A percentile compares a stretch with the other conserved stretches of the same genome.
phyloP scores from a whole-genome alignment of 2,329 filamentous ascomycete genomes.

The Lasiodiplodia sp. region DNA sequence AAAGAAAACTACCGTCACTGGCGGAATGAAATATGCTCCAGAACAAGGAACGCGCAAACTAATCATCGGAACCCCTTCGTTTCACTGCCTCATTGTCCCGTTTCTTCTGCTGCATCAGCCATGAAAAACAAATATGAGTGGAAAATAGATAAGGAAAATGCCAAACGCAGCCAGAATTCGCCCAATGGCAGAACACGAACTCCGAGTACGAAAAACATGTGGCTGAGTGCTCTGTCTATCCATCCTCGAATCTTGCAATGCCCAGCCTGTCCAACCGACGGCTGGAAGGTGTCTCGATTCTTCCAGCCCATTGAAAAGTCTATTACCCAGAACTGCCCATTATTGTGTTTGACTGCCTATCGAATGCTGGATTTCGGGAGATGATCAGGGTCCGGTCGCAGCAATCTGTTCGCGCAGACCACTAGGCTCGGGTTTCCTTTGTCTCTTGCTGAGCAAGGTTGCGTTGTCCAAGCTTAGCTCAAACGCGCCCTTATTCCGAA shows the following conservation, averaged over 20 bases:
- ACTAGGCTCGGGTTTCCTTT: constrained; percentile 58
- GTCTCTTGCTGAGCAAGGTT: constrained; percentile 79
- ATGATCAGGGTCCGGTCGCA: constrained; percentile 36
- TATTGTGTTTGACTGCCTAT: constrained; percentile 7
- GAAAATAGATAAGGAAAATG: constrained; percentile 4
- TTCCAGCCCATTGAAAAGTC: constrained; percentile 16
- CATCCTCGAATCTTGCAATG: constrained; percentile 7
- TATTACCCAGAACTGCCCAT: constrained; percentile 21
- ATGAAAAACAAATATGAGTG: not conserved
- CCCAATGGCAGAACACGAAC: constrained; percentile 9
- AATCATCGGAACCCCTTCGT: not conserved
- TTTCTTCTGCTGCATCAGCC: constrained; percentile 13
- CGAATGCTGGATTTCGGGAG: not conserved
- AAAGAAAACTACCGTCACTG: not conserved
- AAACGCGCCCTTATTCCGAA: constrained; percentile 81
- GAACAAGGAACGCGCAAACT: not conserved
- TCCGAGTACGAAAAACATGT: constrained; percentile 1
- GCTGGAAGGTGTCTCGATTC: not conserved
- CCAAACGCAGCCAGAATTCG: constrained; percentile 13
- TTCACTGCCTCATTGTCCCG: not conserved
- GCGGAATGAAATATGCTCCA: constrained; percentile 6
- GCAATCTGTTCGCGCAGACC: constrained; percentile 54
- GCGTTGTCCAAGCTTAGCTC: constrained; percentile 92
- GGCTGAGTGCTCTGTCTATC: constrained; percentile 17
- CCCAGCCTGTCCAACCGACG: not conserved